A percentile compares a stretch with the other conserved stretches of the same genome.
phyloP scores from a whole-genome alignment of 2,329 filamentous ascomycete species.

The Ophiostoma piceae region DNA sequence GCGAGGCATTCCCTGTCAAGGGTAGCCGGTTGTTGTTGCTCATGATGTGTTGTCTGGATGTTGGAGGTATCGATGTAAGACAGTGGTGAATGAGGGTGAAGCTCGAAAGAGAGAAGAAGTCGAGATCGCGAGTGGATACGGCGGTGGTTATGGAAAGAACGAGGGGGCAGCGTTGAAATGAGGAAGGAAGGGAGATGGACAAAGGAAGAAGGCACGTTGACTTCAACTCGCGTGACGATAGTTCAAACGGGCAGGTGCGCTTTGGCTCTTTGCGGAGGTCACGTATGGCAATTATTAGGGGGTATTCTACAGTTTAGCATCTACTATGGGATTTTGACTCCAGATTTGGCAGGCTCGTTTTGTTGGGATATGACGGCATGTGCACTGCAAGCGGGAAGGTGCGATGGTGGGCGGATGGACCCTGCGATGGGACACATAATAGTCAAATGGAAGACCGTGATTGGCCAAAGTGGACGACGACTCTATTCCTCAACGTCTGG shows the following conservation, averaged over 20 bases:
- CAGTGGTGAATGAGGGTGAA: background rate
- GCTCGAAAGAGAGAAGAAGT: background rate
- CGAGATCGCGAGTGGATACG: background rate
- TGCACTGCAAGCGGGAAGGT: slow-evolving; percentile 15
- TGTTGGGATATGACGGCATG: slow-evolving; percentile 24
- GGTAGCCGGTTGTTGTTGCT: slow-evolving; percentile 27
- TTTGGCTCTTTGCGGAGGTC: background rate
- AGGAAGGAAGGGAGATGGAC: slow-evolving; percentile 5
- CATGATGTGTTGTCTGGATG: slow-evolving; percentile 16
- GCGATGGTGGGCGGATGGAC: slow-evolving; percentile 13
- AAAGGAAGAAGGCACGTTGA: background rate
- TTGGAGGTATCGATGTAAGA: background rate
- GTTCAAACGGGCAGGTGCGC: background rate
- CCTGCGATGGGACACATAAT: slow-evolving; percentile 21
- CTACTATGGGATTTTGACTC: background rate
- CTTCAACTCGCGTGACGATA: background rate
- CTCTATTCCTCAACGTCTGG: background rate
- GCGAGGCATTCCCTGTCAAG: slow-evolving; percentile 39
- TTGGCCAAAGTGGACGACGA: background rate
- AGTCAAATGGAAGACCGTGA: slow-evolving; percentile 11
- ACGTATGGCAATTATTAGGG: background rate
- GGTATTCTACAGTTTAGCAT: background rate
- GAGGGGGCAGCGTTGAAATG: background rate
- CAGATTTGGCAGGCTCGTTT: slow-evolving; percentile 12
- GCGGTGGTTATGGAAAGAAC: background rate